Evolutionary conservation across 2,329 filamentous ascomycete genomes (phyloP).

Genomic region (Cytospora piceae): DNA sequence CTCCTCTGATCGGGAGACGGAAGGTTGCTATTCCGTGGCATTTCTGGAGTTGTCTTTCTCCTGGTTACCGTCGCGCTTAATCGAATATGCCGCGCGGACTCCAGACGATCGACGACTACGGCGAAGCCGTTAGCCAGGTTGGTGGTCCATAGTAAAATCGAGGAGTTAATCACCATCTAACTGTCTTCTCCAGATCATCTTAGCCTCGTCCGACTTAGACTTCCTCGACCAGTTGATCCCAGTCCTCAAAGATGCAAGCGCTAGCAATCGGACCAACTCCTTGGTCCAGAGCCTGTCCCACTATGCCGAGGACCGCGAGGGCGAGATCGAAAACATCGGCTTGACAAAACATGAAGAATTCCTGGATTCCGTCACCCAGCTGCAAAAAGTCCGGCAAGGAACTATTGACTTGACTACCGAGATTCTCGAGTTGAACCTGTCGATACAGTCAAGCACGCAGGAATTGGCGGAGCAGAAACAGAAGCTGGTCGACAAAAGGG

Average conservation of each 20-base stretch:
- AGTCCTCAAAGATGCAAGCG: conserved; percentile 86
- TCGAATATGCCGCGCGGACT: conserved; percentile 32
- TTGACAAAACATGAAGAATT: conserved; percentile 97
- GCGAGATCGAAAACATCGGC: conserved; percentile 92
- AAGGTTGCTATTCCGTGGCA: background rate
- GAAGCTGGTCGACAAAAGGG: conserved; percentile 86
- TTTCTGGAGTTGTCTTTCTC: background rate
- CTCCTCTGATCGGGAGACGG: background rate
- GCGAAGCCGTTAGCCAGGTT: conserved; percentile 36
- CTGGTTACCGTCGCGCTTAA: background rate
- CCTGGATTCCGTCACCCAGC: conserved; percentile 86
- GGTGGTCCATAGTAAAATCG: conserved; percentile 21
- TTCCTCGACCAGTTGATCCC: conserved; percentile 96
- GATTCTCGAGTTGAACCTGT: conserved; percentile 89
- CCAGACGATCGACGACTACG: conserved; percentile 37
- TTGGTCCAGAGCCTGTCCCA: conserved; percentile 78
- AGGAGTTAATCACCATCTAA: conserved; percentile 23
- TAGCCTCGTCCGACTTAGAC: conserved; percentile 87
- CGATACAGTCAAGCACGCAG: conserved; percentile 93
- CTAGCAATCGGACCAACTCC: conserved; percentile 71
- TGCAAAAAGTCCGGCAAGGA: conserved; percentile 89
- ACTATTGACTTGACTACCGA: conserved; percentile 88
- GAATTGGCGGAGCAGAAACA: conserved; percentile 94
- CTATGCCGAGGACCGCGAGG: conserved; percentile 84
- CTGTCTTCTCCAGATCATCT: conserved; percentile 71